Percentiles rank a stretch among this genome's conserved stretches.
Conservation (phyloP, 495 filamentous ascomycete genomes). For the Penicillium turbatum region DNA sequence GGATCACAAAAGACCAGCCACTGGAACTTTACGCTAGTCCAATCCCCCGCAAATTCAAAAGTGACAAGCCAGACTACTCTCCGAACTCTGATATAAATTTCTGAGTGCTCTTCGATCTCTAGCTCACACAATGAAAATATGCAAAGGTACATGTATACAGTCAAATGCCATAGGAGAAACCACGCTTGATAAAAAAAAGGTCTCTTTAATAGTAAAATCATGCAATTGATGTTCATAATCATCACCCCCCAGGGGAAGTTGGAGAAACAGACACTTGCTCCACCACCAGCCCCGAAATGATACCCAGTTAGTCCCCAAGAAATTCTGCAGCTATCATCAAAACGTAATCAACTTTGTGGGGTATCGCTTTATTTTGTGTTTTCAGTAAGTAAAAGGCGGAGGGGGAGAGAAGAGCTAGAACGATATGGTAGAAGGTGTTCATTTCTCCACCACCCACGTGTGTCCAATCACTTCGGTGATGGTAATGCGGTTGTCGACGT, state of each 20-base stretch:
- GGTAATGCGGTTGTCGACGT: constrained; percentile 73
- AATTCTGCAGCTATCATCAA: constrained; percentile 17
- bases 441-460: constrained; percentile 58
- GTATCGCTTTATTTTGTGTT: constrained; percentile 27
- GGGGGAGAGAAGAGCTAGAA: background rate
- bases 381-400: constrained; percentile 11
- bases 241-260: background rate
- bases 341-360: constrained; percentile 27
- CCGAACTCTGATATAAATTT: background rate
- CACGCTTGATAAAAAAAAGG: background rate
- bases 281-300: constrained; percentile 8
- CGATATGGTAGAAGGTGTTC: background rate
- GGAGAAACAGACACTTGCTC: background rate
- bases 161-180: constrained; percentile 1
- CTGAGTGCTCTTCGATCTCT: background rate
- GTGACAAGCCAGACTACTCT: too few relatives aligned
- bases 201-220: background rate
- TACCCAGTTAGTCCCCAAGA: constrained; percentile 5
- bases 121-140: background rate
- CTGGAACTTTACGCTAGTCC: background rate
- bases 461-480: constrained; percentile 85
- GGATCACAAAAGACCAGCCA: background rate
- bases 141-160: constrained; percentile 2
- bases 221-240: constrained; percentile 4
- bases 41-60: constrained; percentile 1